Percentiles rank a stretch among this genome's conserved stretches.
Evolutionary conservation across 2,329 filamentous ascomycete species (phyloP).

Genomic region (Aureobasidium sp.): DNA sequence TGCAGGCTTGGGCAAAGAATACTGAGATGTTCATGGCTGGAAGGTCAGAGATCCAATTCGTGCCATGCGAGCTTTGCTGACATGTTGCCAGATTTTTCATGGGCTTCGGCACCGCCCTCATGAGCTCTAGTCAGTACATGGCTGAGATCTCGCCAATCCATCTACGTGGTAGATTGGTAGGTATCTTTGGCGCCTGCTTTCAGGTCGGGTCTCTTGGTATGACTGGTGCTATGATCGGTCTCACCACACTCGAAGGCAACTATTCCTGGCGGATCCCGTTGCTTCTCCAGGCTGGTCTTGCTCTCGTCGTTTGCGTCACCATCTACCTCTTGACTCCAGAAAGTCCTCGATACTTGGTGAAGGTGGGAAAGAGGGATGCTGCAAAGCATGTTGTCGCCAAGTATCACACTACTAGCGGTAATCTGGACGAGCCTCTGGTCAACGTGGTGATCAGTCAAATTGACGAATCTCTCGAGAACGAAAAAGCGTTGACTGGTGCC

Average conservation of each 20-base stretch:
- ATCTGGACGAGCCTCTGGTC: conserved; percentile 37
- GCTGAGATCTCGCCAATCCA: conserved; percentile 30
- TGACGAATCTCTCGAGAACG: conserved; percentile 38
- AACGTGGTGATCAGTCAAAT: conserved; percentile 38
- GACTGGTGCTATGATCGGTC: conserved; percentile 38
- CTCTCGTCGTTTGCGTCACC: conserved; percentile 32
- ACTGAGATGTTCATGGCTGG: conserved; percentile 34
- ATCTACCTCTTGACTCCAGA: conserved; percentile 29
- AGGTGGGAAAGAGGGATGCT: neutral
- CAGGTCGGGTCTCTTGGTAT: conserved; percentile 40
- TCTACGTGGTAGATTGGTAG: conserved; percentile 39
- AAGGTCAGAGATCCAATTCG: neutral
- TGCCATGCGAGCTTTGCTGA: neutral
- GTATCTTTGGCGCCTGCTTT: conserved; percentile 43
- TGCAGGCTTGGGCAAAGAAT: conserved; percentile 30
- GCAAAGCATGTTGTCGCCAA: conserved; percentile 28
- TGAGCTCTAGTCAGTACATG: conserved; percentile 36
- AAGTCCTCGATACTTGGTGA: conserved; percentile 10
- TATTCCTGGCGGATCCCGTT: conserved; percentile 2
- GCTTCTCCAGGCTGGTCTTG: conserved; percentile 4
- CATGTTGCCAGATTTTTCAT: conserved; percentile 27
- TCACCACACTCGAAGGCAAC: conserved; percentile 30
- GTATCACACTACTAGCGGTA: conserved; percentile 37
- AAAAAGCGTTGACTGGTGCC: conserved; percentile 23
- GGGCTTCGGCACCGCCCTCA: conserved; percentile 32